Percentiles rank a stretch among this genome's conserved stretches.
phyloP scores from a whole-genome alignment of 2,329 filamentous ascomycete genomes.

The Pestalotiopsis sp. region DNA sequence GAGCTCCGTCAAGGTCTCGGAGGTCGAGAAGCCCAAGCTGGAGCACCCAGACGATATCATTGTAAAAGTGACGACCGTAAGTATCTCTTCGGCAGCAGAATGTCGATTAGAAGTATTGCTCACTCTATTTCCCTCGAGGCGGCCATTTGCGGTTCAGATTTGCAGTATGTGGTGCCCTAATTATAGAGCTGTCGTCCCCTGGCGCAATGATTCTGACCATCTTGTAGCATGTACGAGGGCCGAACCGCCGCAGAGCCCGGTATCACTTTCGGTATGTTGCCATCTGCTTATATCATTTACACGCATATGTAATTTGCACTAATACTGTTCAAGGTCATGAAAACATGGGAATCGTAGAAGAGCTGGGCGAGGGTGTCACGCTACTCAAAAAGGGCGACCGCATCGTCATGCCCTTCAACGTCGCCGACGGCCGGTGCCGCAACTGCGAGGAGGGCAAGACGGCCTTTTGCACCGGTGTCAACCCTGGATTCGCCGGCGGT shows the following conservation, averaged over 20 bases:
- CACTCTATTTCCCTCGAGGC: neutral
- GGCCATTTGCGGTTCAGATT: conserved; percentile 57
- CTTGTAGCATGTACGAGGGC: conserved; percentile 65
- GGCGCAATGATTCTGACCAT: conserved; percentile 8
- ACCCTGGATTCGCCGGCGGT: conserved; percentile 61
- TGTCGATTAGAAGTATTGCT: neutral
- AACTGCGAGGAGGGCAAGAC: conserved; percentile 68
- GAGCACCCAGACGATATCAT: conserved; percentile 67
- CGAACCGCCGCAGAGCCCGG: conserved; percentile 64
- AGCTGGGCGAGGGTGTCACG: conserved; percentile 60
- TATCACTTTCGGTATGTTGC: conserved; percentile 55
- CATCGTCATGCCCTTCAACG: conserved; percentile 68
- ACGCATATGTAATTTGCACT: rapidly evolving
- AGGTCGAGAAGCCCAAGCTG: conserved; percentile 59
- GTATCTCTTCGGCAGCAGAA: neutral
- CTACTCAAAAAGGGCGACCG: conserved; percentile 64
- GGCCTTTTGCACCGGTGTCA: conserved; percentile 67
- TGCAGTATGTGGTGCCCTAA: conserved; percentile 38
- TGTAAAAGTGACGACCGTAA: conserved; percentile 65
- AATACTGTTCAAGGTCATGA: conserved; percentile 44
- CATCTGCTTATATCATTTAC: neutral
- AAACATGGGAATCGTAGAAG: conserved; percentile 61
- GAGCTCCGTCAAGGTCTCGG: conserved; percentile 63
- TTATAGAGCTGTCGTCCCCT: conserved; percentile 6
- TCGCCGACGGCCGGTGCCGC: conserved; percentile 63